Evolutionary conservation across 2,329 filamentous ascomycete species (phyloP).

Genomic region (Pseudocercospora vitis): DNA sequence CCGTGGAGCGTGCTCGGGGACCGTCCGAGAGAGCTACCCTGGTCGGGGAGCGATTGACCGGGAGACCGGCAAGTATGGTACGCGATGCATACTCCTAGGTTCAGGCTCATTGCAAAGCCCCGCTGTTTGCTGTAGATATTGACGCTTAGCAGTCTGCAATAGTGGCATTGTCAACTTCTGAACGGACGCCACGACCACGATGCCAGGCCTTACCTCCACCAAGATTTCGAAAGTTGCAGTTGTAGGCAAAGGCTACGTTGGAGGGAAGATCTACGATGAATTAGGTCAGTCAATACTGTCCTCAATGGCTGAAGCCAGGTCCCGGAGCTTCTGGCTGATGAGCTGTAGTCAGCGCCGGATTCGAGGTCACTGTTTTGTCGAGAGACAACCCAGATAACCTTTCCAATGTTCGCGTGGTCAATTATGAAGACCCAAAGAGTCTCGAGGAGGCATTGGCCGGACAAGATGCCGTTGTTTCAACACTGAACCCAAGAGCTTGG

Average conservation of each 20-base stretch:
- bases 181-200: too few relatives aligned
- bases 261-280: conserved; percentile 1
- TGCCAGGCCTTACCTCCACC: neutral
- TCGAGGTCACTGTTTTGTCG: neutral
- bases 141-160: too few relatives aligned
- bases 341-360: neutral
- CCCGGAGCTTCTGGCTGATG: neutral
- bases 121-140: too few relatives aligned
- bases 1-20: neutral
- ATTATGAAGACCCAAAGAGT: neutral
- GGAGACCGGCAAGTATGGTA: too few relatives aligned
- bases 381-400: neutral
- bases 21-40: neutral
- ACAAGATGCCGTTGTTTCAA: conserved; percentile 2
- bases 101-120: too few relatives aligned
- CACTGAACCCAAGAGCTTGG: neutral
- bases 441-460: neutral
- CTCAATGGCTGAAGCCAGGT: too few relatives aligned
- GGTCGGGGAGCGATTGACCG: neutral
- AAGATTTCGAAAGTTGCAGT: neutral
- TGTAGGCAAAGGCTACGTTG: neutral
- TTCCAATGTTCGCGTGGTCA: neutral
- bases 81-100: too few relatives aligned
- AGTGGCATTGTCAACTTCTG: too few relatives aligned
- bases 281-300: too few relatives aligned